Conservation (phyloP, 495 filamentous ascomycete genomes). For the Talaromyces wortmannii region DNA sequence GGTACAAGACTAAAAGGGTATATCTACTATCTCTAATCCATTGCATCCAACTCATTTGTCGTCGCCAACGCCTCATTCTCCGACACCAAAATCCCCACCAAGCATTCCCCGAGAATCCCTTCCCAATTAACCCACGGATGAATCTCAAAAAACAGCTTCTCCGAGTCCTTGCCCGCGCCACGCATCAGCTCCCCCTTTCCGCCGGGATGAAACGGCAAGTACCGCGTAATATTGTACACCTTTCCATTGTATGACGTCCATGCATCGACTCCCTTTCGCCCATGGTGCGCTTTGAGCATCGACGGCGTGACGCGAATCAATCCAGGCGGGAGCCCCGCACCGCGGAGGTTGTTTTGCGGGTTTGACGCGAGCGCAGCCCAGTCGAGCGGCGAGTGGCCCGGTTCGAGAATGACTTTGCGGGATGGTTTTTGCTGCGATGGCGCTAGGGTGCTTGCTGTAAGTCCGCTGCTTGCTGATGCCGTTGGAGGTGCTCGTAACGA, state of each 20-base stretch:
- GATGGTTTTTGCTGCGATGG: conserved; percentile 26
- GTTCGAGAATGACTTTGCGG: conserved; percentile 65
- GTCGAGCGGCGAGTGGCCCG: conserved; percentile 89
- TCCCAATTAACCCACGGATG: conserved; percentile 99
- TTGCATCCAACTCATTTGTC: conserved; percentile 52
- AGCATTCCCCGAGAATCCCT: conserved; percentile 78
- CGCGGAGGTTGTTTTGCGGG: conserved; percentile 61
- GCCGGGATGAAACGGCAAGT: conserved; percentile 85
- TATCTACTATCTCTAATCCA: conserved; percentile 48
- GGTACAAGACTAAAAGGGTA: too few species aligned
- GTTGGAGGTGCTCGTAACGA: conserved; percentile 17
- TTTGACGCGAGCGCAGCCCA: conserved; percentile 76
- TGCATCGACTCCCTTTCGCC: conserved; percentile 73
- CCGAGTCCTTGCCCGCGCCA: conserved; percentile 62
- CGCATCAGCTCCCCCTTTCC: conserved; percentile 80
- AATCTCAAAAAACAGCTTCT: conserved; percentile 79
- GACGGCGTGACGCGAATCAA: conserved; percentile 68
- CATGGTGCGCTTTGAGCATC: conserved; percentile 65
- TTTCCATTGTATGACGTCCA: conserved; percentile 83
- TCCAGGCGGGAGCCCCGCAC: conserved; percentile 43
- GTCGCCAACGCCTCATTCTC: conserved; percentile 54
- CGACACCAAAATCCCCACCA: conserved; percentile 77
- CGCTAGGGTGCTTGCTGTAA: conserved; percentile 27
- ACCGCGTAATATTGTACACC: conserved; percentile 91
- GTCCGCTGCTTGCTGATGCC: conserved; percentile 15